Evolutionary conservation across 2,329 filamentous ascomycete genomes (phyloP).

Genomic region (Zelopaecilomyces penicillatus): DNA sequence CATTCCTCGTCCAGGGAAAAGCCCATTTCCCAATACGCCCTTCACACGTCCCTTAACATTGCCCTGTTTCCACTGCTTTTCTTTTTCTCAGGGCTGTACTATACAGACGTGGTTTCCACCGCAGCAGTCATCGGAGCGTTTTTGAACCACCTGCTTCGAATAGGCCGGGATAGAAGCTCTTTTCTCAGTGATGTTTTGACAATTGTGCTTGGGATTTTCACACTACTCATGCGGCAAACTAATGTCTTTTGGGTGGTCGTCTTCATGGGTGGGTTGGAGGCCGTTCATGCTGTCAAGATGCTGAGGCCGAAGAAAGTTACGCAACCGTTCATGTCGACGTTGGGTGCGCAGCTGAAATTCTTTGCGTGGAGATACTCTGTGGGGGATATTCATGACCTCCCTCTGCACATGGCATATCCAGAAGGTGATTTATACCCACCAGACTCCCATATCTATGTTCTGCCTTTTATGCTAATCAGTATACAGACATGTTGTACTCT

Average conservation of each 20-base stretch:
- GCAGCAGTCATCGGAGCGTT: constrained; percentile 66
- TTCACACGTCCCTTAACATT: constrained; percentile 68
- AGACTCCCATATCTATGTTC: too few relatives aligned
- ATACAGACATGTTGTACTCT: constrained; percentile 45
- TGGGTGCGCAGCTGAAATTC: constrained; percentile 27
- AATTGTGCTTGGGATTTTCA: constrained; percentile 50
- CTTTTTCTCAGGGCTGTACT: constrained; percentile 94
- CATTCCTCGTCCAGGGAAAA: constrained; percentile 11
- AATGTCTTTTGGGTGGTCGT: constrained; percentile 94
- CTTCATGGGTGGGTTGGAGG: constrained; percentile 59
- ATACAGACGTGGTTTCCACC: constrained; percentile 84
- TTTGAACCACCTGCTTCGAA: constrained; percentile 42
- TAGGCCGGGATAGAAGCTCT: constrained; percentile 24
- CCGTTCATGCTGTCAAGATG: constrained; percentile 41
- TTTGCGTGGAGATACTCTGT: constrained; percentile 36
- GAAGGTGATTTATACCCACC: constrained; percentile 33
- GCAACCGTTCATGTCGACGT: constrained; percentile 22
- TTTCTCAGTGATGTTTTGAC: constrained; percentile 33
- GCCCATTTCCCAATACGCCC: constrained; percentile 30
- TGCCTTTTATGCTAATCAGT: constrained; percentile 10
- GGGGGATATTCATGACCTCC: constrained; percentile 48
- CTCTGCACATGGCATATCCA: constrained; percentile 37
- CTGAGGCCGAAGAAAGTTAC: constrained; percentile 26
- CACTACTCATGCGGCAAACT: constrained; percentile 79
- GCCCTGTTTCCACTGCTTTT: constrained; percentile 82